Base-by-base conservation (phyloP, 768 basidiomycete species). In the Mycena venus region DNA sequence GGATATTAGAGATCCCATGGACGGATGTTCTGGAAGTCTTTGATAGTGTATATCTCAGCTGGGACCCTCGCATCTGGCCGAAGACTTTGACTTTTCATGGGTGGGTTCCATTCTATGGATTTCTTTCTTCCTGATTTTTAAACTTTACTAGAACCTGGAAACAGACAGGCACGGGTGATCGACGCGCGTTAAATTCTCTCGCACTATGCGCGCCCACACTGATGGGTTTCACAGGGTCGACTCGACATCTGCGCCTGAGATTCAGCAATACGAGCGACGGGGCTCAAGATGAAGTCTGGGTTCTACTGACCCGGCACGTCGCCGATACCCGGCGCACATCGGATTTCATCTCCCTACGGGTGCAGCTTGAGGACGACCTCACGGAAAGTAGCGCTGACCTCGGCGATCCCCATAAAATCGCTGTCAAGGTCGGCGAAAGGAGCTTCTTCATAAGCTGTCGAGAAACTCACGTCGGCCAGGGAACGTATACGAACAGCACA, bases 31-130 rank as follows among this genome's bases (percentile, higher is more conserved):
- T 96, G 53, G 85, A 89, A 8, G 83, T 90, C 0, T 99, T 99
- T 75, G 92, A 95, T 40, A 91, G 94, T 2, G 82, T 98, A 44
- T 96, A 96, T 82, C 80, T 95, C 40, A 98, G 94, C 79, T 99
- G 98, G 98, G 88, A 96, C 81, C 95, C 96, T 0, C 75, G 60
- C 0, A 84, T 90, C 3, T 94, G 95, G 84, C 75, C 84, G 3
- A 82, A 86, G 32, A 73, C 75, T 2, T 75, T 90, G 29, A 84
- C 78, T 19, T 90, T 95, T 73, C 96, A 98, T 72, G 93, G 94
- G 96, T 94, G 68, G 58, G 89, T 80, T 12, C 9, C 44, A 29
- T 32, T 11, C 0, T n/a, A 27, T 51, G 32, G 5, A 34, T 29
- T 14, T 56, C 31, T n/a, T 11, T 29, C 58, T 32, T 29, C 7